These are phyloP conservation scores for Populus davidiana DNA, from an alignment of 345 rosid species.

Conservation along the genomic window DNA sequence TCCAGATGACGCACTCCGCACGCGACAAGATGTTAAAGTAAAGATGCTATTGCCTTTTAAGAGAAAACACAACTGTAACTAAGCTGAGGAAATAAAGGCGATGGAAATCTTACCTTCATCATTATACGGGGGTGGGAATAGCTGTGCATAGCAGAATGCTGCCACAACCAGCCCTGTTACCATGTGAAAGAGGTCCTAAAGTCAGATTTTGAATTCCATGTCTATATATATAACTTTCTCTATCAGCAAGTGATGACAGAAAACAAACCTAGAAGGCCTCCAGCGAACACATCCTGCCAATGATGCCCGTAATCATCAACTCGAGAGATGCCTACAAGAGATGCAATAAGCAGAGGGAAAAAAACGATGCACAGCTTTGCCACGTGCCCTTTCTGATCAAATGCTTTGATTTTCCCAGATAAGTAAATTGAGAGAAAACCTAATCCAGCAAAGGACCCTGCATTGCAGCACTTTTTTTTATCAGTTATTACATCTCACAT, in stretches of 20 bases:
- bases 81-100: background rate
- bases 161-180: slow-evolving; percentile 37
- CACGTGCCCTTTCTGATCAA: slow-evolving; percentile 67
- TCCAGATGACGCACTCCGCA: background rate
- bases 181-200: background rate
- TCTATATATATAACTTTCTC: background rate
- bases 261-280: slow-evolving; percentile 58
- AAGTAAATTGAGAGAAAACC: slow-evolving; percentile 69
- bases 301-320: slow-evolving; percentile 91
- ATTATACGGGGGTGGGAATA: slow-evolving; percentile 58
- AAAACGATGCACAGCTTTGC: slow-evolving; percentile 68
- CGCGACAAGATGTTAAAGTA: too few species aligned
- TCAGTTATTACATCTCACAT: background rate
- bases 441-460: slow-evolving; percentile 89
- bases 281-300: slow-evolving; percentile 84
- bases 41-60: too few species aligned
- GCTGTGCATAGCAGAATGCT: slow-evolving; percentile 57
- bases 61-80: background rate
- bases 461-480: background rate
- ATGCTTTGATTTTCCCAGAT: slow-evolving; percentile 65
- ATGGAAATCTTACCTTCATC: slow-evolving; percentile 37
- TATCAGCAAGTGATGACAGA: background rate
- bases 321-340: slow-evolving; percentile 75
- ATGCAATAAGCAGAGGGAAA: slow-evolving; percentile 61
- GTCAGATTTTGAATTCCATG: background rate